These are phyloP conservation scores for Sonneratia alba DNA, from an alignment of 345 rosid genomes.

Conservation along the genomic window DNA sequence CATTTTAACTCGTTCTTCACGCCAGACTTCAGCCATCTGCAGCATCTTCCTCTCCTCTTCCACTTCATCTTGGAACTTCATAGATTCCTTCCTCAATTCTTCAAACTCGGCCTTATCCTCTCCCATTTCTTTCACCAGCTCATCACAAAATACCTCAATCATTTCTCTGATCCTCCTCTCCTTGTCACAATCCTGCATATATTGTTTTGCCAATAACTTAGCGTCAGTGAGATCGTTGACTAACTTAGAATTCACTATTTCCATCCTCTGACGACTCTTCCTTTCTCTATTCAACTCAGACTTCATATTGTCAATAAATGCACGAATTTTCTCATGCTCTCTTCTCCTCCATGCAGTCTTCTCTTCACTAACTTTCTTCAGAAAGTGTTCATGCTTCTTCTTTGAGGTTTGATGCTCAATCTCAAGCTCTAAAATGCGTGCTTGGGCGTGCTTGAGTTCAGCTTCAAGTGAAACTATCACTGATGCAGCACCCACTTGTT, in stretches of 20 bases:
- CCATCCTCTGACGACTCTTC: slow-evolving; percentile 63
- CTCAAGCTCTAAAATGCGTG: slow-evolving; percentile 56
- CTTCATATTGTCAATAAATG: slow-evolving; percentile 57
- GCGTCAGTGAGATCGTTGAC: slow-evolving; percentile 73
- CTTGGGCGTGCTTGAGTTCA: slow-evolving; percentile 55
- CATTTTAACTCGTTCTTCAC: slow-evolving; percentile 94
- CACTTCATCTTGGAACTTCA: slow-evolving; percentile 56
- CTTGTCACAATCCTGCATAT: slow-evolving; percentile 53
- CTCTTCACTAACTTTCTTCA: slow-evolving; percentile 79
- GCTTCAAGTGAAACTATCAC: slow-evolving; percentile 52
- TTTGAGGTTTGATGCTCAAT: slow-evolving; percentile 58
- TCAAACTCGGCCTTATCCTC: slow-evolving; percentile 79
- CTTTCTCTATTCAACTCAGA: slow-evolving; percentile 54
- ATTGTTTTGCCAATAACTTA: slow-evolving; percentile 49
- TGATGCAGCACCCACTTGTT: slow-evolving; percentile 52
- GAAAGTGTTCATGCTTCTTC: slow-evolving; percentile 78
- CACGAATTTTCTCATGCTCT: slow-evolving; percentile 81
- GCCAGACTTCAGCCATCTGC: slow-evolving; percentile 99
- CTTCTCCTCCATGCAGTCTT: slow-evolving; percentile 70
- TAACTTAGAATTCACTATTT: slow-evolving; percentile 55
- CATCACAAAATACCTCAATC: slow-evolving; percentile 82
- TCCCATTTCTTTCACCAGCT: slow-evolving; percentile 76
- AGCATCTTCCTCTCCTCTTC: slow-evolving; percentile 87
- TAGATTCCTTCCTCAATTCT: slow-evolving; percentile 52
- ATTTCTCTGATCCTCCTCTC: slow-evolving; percentile 65